Conservation (phyloP, 352 stramenopile genomes). For the Pythium dissotocum region DNA sequence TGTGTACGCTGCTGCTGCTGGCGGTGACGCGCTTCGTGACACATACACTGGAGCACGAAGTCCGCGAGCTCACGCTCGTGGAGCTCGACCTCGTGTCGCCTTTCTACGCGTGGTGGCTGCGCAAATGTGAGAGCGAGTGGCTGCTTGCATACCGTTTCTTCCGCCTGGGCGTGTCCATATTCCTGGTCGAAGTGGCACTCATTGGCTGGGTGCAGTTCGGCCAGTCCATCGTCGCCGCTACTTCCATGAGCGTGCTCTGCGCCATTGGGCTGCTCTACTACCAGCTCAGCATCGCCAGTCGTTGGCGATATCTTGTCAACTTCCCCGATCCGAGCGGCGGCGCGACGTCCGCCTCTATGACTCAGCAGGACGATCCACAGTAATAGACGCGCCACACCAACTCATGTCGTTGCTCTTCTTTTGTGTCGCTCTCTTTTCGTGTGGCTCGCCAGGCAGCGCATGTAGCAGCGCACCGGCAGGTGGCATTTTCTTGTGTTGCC, state of each 20-base stretch:
- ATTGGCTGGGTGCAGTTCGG: constrained; percentile 66
- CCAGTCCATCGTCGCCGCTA: constrained; percentile 38
- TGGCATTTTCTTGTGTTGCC: constrained; percentile 32
- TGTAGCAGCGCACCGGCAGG: neutral
- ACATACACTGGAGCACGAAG: constrained; percentile 73
- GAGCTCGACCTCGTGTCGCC: constrained; percentile 73
- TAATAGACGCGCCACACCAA: constrained; percentile 9
- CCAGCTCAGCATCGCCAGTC: constrained; percentile 62
- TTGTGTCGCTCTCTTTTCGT: neutral
- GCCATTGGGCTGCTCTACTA: constrained; percentile 56
- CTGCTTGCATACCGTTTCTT: constrained; percentile 72
- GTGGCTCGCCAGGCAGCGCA: neutral
- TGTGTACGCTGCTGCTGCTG: constrained; percentile 67
- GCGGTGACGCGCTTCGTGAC: constrained; percentile 78
- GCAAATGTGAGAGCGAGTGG: constrained; percentile 76
- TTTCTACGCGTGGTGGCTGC: constrained; percentile 68
- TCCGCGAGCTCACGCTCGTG: constrained; percentile 45
- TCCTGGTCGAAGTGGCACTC: constrained; percentile 59
- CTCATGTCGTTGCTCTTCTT: neutral
- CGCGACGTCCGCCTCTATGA: neutral
- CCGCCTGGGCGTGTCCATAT: constrained; percentile 53
- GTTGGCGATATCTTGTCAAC: constrained; percentile 76
- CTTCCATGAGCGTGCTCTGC: constrained; percentile 56
- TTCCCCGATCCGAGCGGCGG: constrained; percentile 32
- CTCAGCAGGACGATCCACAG: neutral